Percentiles rank a stretch among this genome's conserved stretches.
Evolutionary conservation across 2,329 filamentous ascomycete genomes (phyloP).

Genomic region (Periconia sp.): DNA sequence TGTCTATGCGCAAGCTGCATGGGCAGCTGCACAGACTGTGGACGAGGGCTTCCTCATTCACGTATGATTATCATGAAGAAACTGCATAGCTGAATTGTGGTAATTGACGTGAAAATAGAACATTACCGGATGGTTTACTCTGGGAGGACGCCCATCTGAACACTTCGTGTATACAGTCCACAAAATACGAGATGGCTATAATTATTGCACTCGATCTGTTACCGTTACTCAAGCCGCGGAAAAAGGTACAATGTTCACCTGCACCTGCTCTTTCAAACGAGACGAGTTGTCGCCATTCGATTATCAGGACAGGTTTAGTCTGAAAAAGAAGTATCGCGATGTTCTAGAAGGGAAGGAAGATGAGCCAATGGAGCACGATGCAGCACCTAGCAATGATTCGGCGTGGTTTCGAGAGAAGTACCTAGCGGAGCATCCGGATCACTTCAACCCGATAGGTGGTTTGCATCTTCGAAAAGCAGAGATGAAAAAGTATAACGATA

Average conservation of each 20-base stretch:
- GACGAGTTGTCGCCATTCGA: slow-evolving; percentile 44
- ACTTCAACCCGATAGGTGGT: slow-evolving; percentile 51
- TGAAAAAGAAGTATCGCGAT: slow-evolving; percentile 42
- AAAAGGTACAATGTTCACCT: slow-evolving; percentile 58
- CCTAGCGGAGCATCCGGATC: slow-evolving; percentile 36
- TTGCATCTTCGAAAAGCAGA: slow-evolving; percentile 60
- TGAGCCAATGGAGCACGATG: slow-evolving; percentile 31
- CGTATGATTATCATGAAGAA: slow-evolving; percentile 48
- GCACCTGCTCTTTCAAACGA: slow-evolving; percentile 60
- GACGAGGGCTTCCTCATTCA: slow-evolving; percentile 57
- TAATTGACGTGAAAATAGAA: slow-evolving; percentile 43
- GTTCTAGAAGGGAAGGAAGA: slow-evolving; percentile 42
- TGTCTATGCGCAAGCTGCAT: slow-evolving; percentile 63
- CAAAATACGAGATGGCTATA: slow-evolving; percentile 57
- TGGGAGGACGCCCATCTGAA: slow-evolving; percentile 53
- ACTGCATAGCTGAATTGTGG: neutral
- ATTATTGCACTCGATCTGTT: slow-evolving; percentile 59
- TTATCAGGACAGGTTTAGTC: slow-evolving; percentile 41
- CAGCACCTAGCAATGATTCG: slow-evolving; percentile 28
- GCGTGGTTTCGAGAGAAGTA: slow-evolving; percentile 35
- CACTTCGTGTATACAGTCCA: slow-evolving; percentile 60
- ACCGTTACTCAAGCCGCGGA: slow-evolving; percentile 56
- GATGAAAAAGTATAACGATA: slow-evolving; percentile 57
- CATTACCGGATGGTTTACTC: slow-evolving; percentile 60
- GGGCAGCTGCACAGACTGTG: slow-evolving; percentile 62